Evolutionary conservation across 495 filamentous ascomycete genomes (phyloP).

Genomic region (Pseudoneurospora amorphoporcata): DNA sequence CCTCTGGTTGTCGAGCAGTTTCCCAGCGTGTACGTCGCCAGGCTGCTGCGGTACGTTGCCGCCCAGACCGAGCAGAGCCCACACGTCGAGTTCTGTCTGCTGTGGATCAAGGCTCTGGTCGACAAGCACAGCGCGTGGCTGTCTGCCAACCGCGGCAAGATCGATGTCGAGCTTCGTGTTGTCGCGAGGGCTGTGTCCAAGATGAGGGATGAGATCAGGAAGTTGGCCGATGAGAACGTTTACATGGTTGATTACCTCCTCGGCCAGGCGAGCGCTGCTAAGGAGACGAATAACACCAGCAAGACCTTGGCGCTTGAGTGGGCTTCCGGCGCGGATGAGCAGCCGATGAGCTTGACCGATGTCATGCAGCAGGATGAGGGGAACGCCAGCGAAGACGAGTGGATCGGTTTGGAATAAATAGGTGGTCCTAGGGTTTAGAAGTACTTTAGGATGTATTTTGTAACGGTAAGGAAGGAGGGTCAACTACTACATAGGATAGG

Average conservation of each 20-base stretch:
- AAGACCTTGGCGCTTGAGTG: conserved; percentile 6
- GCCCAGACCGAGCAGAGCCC: conserved; percentile 79
- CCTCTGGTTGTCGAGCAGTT: conserved; percentile 66
- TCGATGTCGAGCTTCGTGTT: conserved; percentile 70
- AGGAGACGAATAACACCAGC: conserved; percentile 1
- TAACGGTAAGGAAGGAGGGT: neutral
- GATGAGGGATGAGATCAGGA: conserved; percentile 63
- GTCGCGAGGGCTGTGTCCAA: conserved; percentile 66
- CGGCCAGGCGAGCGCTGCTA: conserved; percentile 25
- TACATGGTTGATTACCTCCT: conserved; percentile 77
- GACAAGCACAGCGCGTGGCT: conserved; percentile 73
- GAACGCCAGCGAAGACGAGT: conserved; percentile 36
- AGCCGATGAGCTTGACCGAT: conserved; percentile 17
- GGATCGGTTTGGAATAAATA: conserved; percentile 44
- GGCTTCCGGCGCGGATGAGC: conserved; percentile 7
- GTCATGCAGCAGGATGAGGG: conserved; percentile 21
- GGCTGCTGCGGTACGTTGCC: conserved; percentile 75
- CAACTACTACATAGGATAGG: neutral
- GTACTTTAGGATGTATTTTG: neutral
- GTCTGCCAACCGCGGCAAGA: conserved; percentile 62
- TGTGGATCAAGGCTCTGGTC: conserved; percentile 84
- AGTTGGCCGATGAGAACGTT: conserved; percentile 74
- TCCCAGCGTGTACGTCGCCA: conserved; percentile 76
- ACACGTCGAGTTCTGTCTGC: conserved; percentile 84
- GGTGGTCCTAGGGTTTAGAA: conserved; percentile 7